A percentile compares a stretch with the other conserved stretches of the same genome.
Conservation (phyloP, 441 rosid genomes). For the Gossypium armourianum region DNA sequence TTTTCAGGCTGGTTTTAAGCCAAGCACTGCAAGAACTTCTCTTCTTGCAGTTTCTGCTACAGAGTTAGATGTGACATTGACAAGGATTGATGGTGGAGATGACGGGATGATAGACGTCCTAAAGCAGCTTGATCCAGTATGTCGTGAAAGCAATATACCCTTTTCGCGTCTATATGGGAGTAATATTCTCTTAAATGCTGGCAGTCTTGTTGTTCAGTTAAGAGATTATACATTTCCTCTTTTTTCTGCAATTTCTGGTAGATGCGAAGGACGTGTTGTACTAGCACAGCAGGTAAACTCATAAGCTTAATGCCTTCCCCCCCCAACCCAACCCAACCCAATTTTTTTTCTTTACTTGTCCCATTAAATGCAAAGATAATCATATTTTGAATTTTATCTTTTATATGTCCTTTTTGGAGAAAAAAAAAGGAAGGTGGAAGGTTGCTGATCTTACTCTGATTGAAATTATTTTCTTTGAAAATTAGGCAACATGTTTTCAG, state of each 20-base stretch:
- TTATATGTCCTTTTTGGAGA: neutral
- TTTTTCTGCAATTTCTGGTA: constrained; percentile 66
- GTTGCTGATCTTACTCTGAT: neutral
- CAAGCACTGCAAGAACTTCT: constrained; percentile 62
- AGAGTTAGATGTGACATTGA: constrained; percentile 76
- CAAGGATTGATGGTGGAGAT: constrained; percentile 73
- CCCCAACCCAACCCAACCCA: neutral
- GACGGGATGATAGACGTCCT: constrained; percentile 80
- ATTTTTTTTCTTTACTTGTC: neutral
- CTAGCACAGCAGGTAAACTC: constrained; percentile 88
- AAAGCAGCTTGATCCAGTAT: constrained; percentile 80
- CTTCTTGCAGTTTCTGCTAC: constrained; percentile 76
- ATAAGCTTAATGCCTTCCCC: constrained; percentile 4
- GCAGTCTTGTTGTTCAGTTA: constrained; percentile 53
- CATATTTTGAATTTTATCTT: neutral
- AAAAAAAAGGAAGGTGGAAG: neutral
- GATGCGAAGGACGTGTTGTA: constrained; percentile 81
- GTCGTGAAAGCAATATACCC: constrained; percentile 63
- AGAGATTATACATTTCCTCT: constrained; percentile 82
- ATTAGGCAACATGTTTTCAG: constrained; percentile 90
- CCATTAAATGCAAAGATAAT: neutral
- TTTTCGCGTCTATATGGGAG: constrained; percentile 89
- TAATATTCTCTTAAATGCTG: constrained; percentile 50
- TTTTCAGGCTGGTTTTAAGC: constrained; percentile 87
- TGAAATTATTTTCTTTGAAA: constrained; percentile 25